phyloP scores from a whole-genome alignment of 176 grass and related monocot genomes.

The Musa troglodytarum region DNA sequence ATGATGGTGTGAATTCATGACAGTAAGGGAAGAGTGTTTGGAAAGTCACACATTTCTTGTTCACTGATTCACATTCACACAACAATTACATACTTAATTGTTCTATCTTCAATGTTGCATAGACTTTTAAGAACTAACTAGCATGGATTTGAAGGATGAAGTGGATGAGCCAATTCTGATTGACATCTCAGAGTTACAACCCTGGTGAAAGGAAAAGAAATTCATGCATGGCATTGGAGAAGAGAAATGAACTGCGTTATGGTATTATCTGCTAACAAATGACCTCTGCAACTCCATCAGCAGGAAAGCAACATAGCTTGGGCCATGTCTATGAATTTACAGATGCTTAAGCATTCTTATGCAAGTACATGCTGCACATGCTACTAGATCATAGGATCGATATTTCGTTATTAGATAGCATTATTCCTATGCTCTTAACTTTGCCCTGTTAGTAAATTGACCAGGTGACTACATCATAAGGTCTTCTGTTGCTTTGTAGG shows the following conservation, averaged over 20 bases:
- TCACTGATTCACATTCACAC: not conserved
- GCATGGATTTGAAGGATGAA: not conserved
- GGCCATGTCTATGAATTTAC: not conserved
- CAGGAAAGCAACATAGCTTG: not conserved
- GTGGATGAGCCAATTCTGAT: no score
- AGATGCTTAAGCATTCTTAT: not conserved
- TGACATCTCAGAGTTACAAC: no score
- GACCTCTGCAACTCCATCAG: no score
- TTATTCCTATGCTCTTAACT: not conserved
- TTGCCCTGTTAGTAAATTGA: not conserved
- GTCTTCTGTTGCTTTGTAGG: no score
- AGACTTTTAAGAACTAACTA: not conserved
- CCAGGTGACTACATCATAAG: not conserved
- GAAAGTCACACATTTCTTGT: not conserved
- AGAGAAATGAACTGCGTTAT: no score
- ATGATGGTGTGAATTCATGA: slow-evolving; percentile 7
- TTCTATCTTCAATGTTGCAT: not conserved
- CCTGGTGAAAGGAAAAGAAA: no score
- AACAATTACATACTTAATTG: not conserved
- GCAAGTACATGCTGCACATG: not conserved
- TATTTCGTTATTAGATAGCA: not conserved
- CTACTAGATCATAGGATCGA: not conserved
- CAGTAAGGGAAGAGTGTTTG: not conserved
- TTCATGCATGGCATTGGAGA: no score
- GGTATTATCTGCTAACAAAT: no score